These are phyloP conservation scores for Dipodascus geniculatus DNA, from an alignment of 805 yeast species.

Conservation along the genomic window DNA sequence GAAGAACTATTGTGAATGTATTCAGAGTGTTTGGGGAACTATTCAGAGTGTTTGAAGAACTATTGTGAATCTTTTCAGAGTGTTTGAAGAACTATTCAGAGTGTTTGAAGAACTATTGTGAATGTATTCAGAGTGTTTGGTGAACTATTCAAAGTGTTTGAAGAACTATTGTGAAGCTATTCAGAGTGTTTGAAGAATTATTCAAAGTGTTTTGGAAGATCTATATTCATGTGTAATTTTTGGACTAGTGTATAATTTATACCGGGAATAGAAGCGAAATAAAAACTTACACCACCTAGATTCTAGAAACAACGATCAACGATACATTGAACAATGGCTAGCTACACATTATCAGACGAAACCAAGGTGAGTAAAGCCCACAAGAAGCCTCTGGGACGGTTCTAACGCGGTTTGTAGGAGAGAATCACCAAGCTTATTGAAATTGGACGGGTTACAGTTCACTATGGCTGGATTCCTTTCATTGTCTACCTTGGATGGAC, in stretches of 20 bases:
- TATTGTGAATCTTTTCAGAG: too few species aligned
- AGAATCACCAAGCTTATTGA: constrained; percentile 76
- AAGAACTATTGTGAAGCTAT: too few species aligned
- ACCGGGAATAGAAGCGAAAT: not conserved
- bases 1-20: too few species aligned
- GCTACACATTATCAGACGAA: constrained; percentile 28
- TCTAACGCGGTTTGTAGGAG: constrained; percentile 37
- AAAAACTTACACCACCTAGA: not conserved
- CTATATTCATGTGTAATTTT: not conserved
- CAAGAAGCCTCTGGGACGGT: constrained; percentile 16
- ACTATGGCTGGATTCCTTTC: constrained; percentile 96
- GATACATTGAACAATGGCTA: constrained; percentile 13
- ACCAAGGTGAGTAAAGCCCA: constrained; percentile 29
- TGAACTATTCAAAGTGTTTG: too few species aligned
- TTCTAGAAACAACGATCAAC: not conserved
- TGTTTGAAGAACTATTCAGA: too few species aligned
- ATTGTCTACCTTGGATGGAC: constrained; percentile 77
- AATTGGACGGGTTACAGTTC: constrained; percentile 75
- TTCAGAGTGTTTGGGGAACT: too few species aligned
- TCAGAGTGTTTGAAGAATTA: too few species aligned
- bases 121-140: too few species aligned
- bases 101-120: too few species aligned
- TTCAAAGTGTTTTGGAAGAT: not conserved
- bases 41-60: too few species aligned
- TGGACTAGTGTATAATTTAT: not conserved